Evolutionary conservation across 2,329 filamentous ascomycete genomes (phyloP).

Genomic region (Beauveria brongniartii): DNA sequence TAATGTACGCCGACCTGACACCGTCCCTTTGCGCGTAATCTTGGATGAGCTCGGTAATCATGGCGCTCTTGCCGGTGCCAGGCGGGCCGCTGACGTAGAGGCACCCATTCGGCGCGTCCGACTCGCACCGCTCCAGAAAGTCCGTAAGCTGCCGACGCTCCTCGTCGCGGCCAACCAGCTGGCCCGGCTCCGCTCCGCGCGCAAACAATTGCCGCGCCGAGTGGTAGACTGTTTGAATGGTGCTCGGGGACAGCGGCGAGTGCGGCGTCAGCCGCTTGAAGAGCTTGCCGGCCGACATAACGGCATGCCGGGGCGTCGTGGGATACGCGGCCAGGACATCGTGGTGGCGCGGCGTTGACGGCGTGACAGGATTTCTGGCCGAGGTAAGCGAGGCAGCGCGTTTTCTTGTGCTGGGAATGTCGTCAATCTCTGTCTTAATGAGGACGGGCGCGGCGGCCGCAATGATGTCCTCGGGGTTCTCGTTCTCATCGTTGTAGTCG

Average conservation of each 20-base stretch:
- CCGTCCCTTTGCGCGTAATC: conserved; percentile 42
- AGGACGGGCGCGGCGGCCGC: conserved; percentile 28
- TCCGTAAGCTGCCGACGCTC: conserved; percentile 54
- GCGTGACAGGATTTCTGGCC: conserved; percentile 51
- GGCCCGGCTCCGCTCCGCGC: conserved; percentile 64
- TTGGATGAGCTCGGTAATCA: conserved; percentile 72
- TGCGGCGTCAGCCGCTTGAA: conserved; percentile 72
- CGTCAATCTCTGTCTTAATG: conserved; percentile 35
- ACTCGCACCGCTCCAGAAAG: conserved; percentile 61
- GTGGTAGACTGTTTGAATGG: conserved; percentile 72
- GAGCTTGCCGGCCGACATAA: conserved; percentile 67
- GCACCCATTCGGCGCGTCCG: conserved; percentile 61
- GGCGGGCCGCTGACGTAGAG: conserved; percentile 93
- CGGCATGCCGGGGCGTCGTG: conserved; percentile 74
- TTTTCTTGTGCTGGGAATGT: conserved; percentile 20
- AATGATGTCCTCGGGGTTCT: conserved; percentile 33
- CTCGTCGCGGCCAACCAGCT: conserved; percentile 69
- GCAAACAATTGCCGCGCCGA: conserved; percentile 81
- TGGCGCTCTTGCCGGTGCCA: conserved; percentile 92
- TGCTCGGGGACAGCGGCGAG: conserved; percentile 62
- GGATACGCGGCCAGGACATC: conserved; percentile 67
- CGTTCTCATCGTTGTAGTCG: conserved; percentile 58
- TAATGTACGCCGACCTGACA: conserved; percentile 72
- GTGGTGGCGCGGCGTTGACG: conserved; percentile 67
- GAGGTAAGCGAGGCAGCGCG: conserved; percentile 23